A percentile compares a stretch with the other conserved stretches of the same genome.
These are phyloP conservation scores for Castanea mollissima DNA, from an alignment of 306 rosid species.

Conservation along the genomic window DNA sequence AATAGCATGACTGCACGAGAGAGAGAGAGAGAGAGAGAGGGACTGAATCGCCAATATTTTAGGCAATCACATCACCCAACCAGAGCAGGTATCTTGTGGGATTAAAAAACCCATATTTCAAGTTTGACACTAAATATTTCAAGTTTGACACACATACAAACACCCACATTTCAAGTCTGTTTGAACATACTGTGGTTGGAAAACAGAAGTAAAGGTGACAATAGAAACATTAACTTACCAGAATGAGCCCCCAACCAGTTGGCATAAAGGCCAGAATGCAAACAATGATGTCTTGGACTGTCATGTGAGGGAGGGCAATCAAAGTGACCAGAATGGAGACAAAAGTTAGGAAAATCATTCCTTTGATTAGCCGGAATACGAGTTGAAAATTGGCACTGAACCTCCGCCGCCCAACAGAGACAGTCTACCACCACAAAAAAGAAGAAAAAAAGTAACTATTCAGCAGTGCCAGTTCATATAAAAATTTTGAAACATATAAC, in stretches of 20 bases:
- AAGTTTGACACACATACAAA: neutral
- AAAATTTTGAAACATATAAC: neutral
- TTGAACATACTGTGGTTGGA: neutral
- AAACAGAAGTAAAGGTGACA: neutral
- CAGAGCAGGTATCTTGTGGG: neutral
- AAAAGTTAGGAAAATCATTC: constrained; percentile 82
- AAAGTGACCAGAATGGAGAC: constrained; percentile 67
- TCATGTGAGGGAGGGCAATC: constrained; percentile 89
- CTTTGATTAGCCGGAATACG: constrained; percentile 88
- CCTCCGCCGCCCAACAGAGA: constrained; percentile 85
- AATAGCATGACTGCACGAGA: neutral
- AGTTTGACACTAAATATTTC: neutral
- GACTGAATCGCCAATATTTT: neutral
- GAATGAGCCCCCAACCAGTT: constrained; percentile 97
- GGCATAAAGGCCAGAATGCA: constrained; percentile 99
- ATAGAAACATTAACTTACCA: constrained; percentile 45
- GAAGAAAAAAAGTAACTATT: neutral
- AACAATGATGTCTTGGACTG: constrained; percentile 81
- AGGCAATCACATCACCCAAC: neutral
- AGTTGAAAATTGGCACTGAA: constrained; percentile 95
- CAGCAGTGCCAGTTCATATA: neutral
- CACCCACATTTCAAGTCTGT: neutral
- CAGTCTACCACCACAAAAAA: constrained; percentile 39
- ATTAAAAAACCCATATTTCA: neutral
- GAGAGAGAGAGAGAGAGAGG: neutral